Conservation (phyloP, 208 protist species). For the Porcisia deanei region DNA sequence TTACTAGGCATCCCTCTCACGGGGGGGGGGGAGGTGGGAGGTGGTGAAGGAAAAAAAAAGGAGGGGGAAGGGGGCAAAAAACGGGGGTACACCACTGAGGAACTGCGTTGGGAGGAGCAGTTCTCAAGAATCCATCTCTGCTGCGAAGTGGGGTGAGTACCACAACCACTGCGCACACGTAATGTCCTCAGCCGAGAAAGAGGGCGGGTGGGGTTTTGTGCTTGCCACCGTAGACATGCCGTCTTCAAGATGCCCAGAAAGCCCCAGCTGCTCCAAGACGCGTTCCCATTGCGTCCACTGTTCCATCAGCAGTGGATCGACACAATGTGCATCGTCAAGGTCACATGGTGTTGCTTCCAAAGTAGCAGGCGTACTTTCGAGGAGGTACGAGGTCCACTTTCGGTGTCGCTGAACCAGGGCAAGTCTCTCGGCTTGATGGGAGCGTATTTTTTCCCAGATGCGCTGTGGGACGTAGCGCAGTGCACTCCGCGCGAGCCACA, state of each 20-base stretch:
- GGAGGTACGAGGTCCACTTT: constrained; percentile 25
- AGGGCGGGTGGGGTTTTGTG: background rate
- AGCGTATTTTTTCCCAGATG: constrained; percentile 59
- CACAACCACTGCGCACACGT: constrained; percentile 51
- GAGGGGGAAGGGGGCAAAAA: no score
- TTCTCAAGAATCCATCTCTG: constrained; percentile 23
- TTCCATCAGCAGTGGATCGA: constrained; percentile 40
- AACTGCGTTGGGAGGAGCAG: background rate
- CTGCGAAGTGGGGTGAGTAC: constrained; percentile 54
- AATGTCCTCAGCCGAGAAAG: constrained; percentile 20
- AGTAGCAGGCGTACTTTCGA: background rate
- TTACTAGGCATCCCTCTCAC: background rate
- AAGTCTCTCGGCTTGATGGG: constrained; percentile 19
- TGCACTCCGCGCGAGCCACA: constrained; percentile 51
- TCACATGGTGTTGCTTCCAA: background rate
- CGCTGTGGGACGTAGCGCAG: constrained; percentile 50
- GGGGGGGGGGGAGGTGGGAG: no score
- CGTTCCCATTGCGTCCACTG: constrained; percentile 44
- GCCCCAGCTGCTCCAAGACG: constrained; percentile 30
- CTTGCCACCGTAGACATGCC: background rate
- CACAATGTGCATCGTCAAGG: constrained; percentile 3
- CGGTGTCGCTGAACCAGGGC: constrained; percentile 25
- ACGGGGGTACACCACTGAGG: no score
- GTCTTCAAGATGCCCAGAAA: constrained; percentile 5
- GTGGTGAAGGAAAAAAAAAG: background rate